These are phyloP conservation scores for Cyclaneusma minus DNA, from an alignment of 2,329 filamentous ascomycete genomes.

Conservation along the genomic window DNA sequence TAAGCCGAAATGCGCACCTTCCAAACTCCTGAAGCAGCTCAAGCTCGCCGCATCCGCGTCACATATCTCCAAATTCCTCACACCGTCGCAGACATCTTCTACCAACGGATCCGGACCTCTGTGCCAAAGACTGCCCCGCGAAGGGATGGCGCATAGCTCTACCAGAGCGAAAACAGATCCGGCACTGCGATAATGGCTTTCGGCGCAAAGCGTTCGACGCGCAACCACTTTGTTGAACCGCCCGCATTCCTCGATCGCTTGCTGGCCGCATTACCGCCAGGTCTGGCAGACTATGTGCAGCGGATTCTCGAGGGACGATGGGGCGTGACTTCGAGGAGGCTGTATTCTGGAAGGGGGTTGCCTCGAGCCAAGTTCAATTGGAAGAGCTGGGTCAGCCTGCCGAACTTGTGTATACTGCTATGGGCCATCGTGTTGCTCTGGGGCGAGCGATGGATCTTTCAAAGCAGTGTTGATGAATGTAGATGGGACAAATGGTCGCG, in stretches of 20 bases:
- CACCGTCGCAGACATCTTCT: no score
- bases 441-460: constrained; percentile 72
- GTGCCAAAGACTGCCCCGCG: no score
- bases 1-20: no score
- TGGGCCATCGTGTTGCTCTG: constrained; percentile 72
- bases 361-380: constrained; percentile 27
- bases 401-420: constrained; percentile 50
- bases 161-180: no score
- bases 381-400: constrained; percentile 41
- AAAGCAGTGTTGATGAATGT: constrained; percentile 54
- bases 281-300: constrained; percentile 11
- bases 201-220: constrained; percentile 11
- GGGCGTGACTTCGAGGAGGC: constrained; percentile 6
- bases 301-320: constrained; percentile 5
- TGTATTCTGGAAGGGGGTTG: constrained; percentile 7
- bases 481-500: constrained; percentile 80
- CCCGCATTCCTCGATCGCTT: constrained; percentile 13
- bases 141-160: no score
- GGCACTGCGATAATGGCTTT: no score
- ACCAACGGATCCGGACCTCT: no score
- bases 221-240: constrained; percentile 13
- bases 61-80: no score
- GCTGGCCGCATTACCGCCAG: constrained; percentile 9
- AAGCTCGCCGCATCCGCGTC: no score
- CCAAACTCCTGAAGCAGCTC: no score